Evolutionary conservation across 208 protist species (phyloP).

Genomic region (Trypanosoma avium): DNA sequence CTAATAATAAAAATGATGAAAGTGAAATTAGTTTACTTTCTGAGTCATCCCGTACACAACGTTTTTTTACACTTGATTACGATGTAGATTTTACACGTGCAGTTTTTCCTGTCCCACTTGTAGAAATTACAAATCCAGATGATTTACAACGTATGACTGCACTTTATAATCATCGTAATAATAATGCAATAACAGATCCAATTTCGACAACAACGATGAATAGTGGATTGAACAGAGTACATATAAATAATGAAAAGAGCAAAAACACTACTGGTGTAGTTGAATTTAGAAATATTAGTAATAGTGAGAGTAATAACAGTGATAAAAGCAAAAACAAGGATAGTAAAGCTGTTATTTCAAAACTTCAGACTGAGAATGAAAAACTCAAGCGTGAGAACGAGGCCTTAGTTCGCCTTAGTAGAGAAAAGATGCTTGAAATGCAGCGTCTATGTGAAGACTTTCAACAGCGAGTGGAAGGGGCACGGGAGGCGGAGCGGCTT

Average conservation of each 20-base stretch:
- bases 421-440: slow-evolving; percentile 87
- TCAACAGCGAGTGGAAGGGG: slow-evolving; percentile 37
- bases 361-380: slow-evolving; percentile 49
- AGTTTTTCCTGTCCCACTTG: slow-evolving; percentile 75
- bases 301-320: background rate
- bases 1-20: background rate
- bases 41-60: slow-evolving; percentile 33
- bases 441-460: slow-evolving; percentile 80
- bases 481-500: slow-evolving; percentile 48
- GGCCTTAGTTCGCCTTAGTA: slow-evolving; percentile 55
- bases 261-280: too few species aligned
- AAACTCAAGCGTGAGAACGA: slow-evolving; percentile 62
- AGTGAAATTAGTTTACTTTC: slow-evolving; percentile 25
- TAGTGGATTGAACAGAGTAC: too few species aligned
- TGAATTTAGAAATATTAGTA: too few species aligned
- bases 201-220: too few species aligned
- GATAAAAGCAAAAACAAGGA: background rate
- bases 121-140: slow-evolving; percentile 6
- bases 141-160: background rate
- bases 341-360: slow-evolving; percentile 11
- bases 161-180: too few species aligned
- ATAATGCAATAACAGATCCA: background rate
- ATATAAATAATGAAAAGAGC: too few species aligned
- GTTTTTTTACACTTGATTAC: slow-evolving; percentile 83
- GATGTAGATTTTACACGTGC: slow-evolving; percentile 88